Conservation (phyloP, 352 stramenopile species). For the Globisporangium cystogenes region DNA sequence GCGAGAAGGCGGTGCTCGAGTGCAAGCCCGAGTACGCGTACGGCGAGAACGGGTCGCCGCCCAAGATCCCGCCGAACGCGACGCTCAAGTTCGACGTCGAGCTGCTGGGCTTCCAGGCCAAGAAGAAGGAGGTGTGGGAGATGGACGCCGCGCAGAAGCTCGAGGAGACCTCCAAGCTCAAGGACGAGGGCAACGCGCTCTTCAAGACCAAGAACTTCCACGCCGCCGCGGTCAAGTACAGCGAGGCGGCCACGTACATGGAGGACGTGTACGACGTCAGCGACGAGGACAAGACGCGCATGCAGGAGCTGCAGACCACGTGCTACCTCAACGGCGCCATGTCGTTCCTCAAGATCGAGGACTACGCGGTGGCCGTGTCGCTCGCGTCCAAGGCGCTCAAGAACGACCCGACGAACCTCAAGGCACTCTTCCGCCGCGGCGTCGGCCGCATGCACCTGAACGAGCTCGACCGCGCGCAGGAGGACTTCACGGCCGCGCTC, state of each 20-base stretch:
- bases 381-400: conserved; percentile 75
- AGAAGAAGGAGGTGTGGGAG: conserved; percentile 95
- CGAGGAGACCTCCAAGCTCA: conserved; percentile 80
- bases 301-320: conserved; percentile 88
- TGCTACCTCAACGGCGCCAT: conserved; percentile 93
- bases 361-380: conserved; percentile 87
- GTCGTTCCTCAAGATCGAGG: conserved; percentile 91
- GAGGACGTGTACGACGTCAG: conserved; percentile 84
- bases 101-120: conserved; percentile 91
- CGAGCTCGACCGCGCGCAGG: conserved; percentile 83
- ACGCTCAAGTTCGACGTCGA: conserved; percentile 96
- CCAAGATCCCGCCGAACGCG: conserved; percentile 93
- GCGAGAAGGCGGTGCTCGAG: conserved; percentile 92
- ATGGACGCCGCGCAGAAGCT: conserved; percentile 85
- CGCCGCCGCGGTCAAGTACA: conserved; percentile 85
- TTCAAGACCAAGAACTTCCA: conserved; percentile 90
- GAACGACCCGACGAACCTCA: conserved; percentile 78
- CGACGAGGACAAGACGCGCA: conserved; percentile 79
- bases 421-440: conserved; percentile 82
- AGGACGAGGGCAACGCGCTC: conserved; percentile 89
- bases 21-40: conserved; percentile 94
- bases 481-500: conserved; percentile 76
- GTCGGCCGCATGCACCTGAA: conserved; percentile 82
- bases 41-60: conserved; percentile 83
- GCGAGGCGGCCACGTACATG: conserved; percentile 71